Evolutionary conservation across 2,329 filamentous ascomycete genomes (phyloP).

Genomic region (Claviceps digitariae): DNA sequence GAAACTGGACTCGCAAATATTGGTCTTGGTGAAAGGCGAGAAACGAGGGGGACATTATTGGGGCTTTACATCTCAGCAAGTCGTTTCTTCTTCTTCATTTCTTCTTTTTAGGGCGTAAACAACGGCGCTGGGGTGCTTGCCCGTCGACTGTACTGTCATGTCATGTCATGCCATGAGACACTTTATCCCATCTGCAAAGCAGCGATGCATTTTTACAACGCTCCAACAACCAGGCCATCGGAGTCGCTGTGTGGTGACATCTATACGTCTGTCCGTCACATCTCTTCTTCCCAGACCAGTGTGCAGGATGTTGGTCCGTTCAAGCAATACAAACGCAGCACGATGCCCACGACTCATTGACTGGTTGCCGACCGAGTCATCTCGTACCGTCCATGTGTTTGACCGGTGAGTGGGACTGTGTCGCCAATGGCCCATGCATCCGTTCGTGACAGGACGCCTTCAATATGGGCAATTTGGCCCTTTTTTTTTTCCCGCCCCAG

Average conservation of each 20-base stretch:
- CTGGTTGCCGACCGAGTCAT: neutral
- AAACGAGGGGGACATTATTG: too few species aligned
- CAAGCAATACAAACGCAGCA: too few species aligned
- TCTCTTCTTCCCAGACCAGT: neutral
- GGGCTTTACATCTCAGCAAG: too few species aligned
- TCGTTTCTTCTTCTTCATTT: too few species aligned
- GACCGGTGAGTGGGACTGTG: neutral
- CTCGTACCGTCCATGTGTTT: neutral
- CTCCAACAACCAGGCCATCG: neutral
- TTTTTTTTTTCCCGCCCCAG: too few species aligned
- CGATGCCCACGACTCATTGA: too few species aligned
- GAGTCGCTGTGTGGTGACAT: neutral
- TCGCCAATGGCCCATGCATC: neutral
- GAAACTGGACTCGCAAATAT: too few species aligned
- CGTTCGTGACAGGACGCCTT: neutral
- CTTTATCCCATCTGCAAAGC: neutral
- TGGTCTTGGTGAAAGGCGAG: too few species aligned
- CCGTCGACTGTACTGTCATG: too few species aligned
- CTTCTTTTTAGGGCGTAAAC: too few species aligned
- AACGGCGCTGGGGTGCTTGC: neutral
- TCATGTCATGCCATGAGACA: too few species aligned
- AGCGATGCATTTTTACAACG: neutral
- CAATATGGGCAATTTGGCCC: neutral
- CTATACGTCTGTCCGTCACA: neutral
- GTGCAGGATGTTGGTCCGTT: too few species aligned